Conservation (phyloP, 345 rosid species). For the Brassica cretica region DNA sequence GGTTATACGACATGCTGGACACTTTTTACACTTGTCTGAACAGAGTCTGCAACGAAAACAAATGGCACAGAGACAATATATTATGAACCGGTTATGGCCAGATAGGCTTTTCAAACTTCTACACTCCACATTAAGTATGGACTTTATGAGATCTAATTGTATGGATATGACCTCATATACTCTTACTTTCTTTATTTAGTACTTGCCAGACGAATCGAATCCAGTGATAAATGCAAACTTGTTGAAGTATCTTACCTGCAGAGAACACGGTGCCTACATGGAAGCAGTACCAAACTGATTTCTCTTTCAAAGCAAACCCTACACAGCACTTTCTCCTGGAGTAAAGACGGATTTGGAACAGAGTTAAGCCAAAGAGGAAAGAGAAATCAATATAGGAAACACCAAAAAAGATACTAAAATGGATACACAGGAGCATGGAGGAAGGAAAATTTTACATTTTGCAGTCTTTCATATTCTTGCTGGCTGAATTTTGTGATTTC, state of each 20-base stretch:
- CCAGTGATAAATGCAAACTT: neutral
- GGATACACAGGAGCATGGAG: neutral
- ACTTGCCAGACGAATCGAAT: neutral
- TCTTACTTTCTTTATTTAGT: neutral
- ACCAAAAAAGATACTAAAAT: neutral
- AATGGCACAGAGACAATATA: slow-evolving; percentile 11
- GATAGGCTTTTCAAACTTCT: neutral
- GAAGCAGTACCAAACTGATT: slow-evolving; percentile 85
- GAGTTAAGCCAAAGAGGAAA: neutral
- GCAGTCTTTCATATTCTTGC: slow-evolving; percentile 94
- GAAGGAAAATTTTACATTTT: slow-evolving; percentile 51
- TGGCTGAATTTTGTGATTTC: slow-evolving; percentile 90
- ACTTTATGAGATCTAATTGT: neutral
- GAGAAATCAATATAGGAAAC: neutral
- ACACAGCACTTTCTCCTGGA: slow-evolving; percentile 95
- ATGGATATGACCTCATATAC: neutral
- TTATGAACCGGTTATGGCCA: neutral
- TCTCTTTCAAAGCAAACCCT: slow-evolving; percentile 93
- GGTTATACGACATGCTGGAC: slow-evolving; percentile 78
- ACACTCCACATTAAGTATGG: neutral
- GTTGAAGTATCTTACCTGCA: slow-evolving; percentile 57
- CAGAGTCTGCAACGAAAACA: slow-evolving; percentile 59
- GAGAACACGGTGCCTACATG: slow-evolving; percentile 90
- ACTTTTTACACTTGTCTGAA: slow-evolving; percentile 82
- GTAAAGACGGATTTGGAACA: slow-evolving; percentile 7